A percentile compares a stretch with the other conserved stretches of the same genome.
Evolutionary conservation across 208 protist species (phyloP).

Genomic region (Leishmania tarentolae): DNA sequence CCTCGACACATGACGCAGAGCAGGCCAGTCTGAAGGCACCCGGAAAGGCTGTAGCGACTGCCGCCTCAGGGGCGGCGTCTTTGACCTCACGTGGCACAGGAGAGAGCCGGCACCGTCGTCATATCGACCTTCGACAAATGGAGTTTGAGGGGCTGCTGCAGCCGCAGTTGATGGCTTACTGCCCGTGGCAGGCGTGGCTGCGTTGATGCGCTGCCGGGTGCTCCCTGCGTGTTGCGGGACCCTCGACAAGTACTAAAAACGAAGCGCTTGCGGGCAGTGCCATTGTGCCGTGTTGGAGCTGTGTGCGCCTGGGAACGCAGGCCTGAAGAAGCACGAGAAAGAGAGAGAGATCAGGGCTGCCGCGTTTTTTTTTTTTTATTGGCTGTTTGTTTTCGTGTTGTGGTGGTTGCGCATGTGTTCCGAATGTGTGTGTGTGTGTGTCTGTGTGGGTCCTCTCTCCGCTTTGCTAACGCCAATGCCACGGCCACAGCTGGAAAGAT

Average conservation of each 20-base stretch:
- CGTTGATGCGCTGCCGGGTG: not conserved
- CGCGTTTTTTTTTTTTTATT: too few species aligned
- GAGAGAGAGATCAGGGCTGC: not conserved
- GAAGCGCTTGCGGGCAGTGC: not conserved
- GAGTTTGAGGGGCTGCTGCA: conserved; percentile 60
- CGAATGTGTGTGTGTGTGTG: too few species aligned
- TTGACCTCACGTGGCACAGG: not conserved
- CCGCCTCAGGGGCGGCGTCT: not conserved
- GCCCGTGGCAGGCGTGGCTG: conserved; percentile 57
- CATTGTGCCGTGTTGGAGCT: not conserved
- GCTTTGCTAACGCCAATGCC: too few species aligned
- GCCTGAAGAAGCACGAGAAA: not conserved
- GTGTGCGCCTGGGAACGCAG: not conserved
- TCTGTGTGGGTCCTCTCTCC: too few species aligned
- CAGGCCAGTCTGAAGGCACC: not conserved
- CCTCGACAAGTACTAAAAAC: not conserved
- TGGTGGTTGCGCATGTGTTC: too few species aligned
- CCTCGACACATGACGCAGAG: not conserved
- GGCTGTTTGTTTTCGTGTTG: too few species aligned
- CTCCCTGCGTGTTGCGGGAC: not conserved
- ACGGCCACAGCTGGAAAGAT: too few species aligned
- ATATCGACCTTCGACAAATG: conserved; percentile 64
- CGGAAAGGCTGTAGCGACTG: not conserved
- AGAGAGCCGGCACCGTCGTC: not conserved
- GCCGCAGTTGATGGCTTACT: conserved; percentile 58